phyloP scores from a whole-genome alignment of 768 basidiomycete species.

The Tremella fuciformis region DNA sequence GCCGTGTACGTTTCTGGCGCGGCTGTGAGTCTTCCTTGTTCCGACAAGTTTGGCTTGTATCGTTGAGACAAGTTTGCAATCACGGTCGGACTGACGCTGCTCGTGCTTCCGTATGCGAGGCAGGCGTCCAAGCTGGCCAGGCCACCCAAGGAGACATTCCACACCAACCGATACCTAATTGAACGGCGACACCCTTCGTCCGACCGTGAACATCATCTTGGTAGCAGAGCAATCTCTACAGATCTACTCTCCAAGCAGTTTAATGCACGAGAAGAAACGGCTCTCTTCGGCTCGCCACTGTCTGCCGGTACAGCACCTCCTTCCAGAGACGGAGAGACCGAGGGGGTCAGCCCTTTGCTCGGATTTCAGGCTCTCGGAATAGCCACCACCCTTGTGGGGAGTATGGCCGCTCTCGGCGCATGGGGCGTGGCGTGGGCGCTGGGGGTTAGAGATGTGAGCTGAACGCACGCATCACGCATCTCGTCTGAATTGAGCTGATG shows the following conservation, averaged over 20 bases:
- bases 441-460: slow-evolving; percentile 37
- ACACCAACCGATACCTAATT: no score
- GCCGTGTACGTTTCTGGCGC: slow-evolving; percentile 40
- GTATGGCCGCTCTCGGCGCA: slow-evolving; percentile 32
- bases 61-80: slow-evolving; percentile 29
- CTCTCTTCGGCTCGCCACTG: neutral
- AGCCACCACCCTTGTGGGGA: slow-evolving; percentile 38
- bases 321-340: slow-evolving; percentile 22
- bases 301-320: slow-evolving; percentile 23
- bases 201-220: no score
- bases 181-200: no score
- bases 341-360: slow-evolving; percentile 18
- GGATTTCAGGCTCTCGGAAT: slow-evolving; percentile 38
- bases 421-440: slow-evolving; percentile 29
- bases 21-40: slow-evolving; percentile 22
- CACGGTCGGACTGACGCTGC: slow-evolving; percentile 31
- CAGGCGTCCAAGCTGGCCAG: slow-evolving; percentile 24
- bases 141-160: no score
- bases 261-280: no score
- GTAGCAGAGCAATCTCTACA: no score
- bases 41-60: neutral
- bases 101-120: slow-evolving; percentile 33
- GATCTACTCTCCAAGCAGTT: no score
- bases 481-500: no score
- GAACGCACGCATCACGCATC: no score